phyloP scores from a whole-genome alignment of 2,329 filamentous ascomycete species.

The Elsinoe fawcettii region DNA sequence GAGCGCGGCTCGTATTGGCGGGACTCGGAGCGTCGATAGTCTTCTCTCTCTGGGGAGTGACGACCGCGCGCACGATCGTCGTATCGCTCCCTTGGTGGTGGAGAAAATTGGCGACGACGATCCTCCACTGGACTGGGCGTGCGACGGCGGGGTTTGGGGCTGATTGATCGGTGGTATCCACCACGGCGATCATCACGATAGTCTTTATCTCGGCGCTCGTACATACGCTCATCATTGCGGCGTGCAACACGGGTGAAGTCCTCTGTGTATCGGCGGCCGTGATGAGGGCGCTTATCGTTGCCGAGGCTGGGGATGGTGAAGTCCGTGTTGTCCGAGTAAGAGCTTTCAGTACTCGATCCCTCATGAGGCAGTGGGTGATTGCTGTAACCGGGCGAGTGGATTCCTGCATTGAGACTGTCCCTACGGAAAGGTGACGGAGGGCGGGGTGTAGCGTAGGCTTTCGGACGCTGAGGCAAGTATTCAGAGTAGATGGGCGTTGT shows the following conservation, averaged over 20 bases:
- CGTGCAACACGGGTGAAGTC: background rate
- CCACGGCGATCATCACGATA: no score
- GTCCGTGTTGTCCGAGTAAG: background rate
- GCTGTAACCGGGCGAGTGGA: constrained; percentile 15
- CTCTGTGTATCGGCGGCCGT: background rate
- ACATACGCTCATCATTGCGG: background rate
- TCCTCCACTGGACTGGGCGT: background rate
- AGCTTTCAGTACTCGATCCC: background rate
- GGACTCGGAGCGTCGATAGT: background rate
- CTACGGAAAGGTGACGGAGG: background rate
- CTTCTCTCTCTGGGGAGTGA: background rate
- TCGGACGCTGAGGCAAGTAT: background rate
- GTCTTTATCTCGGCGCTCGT: background rate
- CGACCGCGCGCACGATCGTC: background rate
- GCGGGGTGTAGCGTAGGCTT: background rate
- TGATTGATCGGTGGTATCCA: background rate
- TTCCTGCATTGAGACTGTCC: constrained; percentile 16
- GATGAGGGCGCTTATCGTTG: background rate
- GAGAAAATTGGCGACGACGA: background rate
- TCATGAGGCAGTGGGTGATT: background rate
- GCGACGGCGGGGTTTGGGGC: background rate
- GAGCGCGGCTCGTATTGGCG: background rate
- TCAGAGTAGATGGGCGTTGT: background rate
- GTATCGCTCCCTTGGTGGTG: background rate
- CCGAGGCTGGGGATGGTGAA: background rate